These are phyloP conservation scores for Coniochaeta prunicola DNA, from an alignment of 2,329 filamentous ascomycete genomes.

Conservation along the genomic window DNA sequence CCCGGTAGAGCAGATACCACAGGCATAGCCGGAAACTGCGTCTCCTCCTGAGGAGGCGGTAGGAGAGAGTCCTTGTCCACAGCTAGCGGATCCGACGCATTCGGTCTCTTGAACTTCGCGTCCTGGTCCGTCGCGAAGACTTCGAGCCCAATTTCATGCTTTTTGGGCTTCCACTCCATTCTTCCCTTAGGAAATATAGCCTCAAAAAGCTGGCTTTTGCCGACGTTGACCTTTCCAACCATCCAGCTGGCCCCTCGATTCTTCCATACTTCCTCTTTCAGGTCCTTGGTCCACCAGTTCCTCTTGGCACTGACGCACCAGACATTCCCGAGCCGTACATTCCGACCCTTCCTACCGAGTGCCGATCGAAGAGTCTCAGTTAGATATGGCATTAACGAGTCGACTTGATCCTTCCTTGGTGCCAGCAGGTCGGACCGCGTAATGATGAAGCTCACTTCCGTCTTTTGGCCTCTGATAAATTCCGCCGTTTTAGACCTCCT, in stretches of 20 bases:
- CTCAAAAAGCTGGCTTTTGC: conserved; percentile 88
- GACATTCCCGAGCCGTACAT: conserved; percentile 81
- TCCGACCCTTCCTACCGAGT: conserved; percentile 58
- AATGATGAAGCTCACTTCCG: conserved; percentile 83
- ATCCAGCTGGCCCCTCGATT: conserved; percentile 88
- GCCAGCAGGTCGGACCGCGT: conserved; percentile 82
- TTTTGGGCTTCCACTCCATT: conserved; percentile 31
- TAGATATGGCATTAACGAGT: conserved; percentile 79
- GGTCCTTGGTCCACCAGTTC: conserved; percentile 81
- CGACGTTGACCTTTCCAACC: conserved; percentile 97
- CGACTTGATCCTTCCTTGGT: conserved; percentile 75
- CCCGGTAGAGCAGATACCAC: conserved; percentile 81
- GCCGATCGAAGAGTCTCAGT: conserved; percentile 69
- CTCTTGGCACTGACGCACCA: conserved; percentile 78
- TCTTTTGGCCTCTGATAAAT: conserved; percentile 60
- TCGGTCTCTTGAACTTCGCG: conserved; percentile 2
- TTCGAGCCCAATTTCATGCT: conserved; percentile 24
- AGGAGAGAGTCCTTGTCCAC: conserved; percentile 52
- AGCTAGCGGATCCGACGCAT: conserved; percentile 2
- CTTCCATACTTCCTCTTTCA: conserved; percentile 81
- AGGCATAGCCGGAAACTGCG: conserved; percentile 75
- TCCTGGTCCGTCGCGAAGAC: conserved; percentile 15
- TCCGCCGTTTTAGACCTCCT: conserved; percentile 62
- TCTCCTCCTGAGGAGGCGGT: conserved; percentile 67
- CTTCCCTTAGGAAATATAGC: conserved; percentile 75